Evolutionary conservation across 768 basidiomycete species (phyloP).

Genomic region (Fomitopsis pulvina): DNA sequence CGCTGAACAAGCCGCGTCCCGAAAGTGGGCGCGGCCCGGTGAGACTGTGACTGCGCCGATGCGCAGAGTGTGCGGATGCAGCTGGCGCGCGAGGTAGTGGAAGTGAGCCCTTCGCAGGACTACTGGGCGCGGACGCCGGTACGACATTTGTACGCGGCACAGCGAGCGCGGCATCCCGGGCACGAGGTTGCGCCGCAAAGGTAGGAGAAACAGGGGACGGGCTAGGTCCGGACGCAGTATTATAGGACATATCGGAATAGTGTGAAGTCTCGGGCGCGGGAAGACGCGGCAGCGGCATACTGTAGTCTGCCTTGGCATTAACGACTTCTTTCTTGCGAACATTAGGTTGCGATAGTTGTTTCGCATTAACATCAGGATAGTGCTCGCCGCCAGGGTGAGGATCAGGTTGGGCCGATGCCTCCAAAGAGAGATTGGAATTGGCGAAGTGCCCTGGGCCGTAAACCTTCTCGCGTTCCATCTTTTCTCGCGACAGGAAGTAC

Average conservation of each 20-base stretch:
- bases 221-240: conserved; percentile 38
- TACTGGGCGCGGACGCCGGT: conserved; percentile 9
- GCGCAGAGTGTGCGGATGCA: conserved; percentile 75
- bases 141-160: conserved; percentile 26
- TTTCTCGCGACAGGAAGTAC: conserved; percentile 94
- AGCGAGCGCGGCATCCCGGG: conserved; percentile 49
- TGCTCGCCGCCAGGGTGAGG: conserved; percentile 15
- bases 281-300: conserved; percentile 74
- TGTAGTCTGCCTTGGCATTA: conserved; percentile 59
- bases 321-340: conserved; percentile 28
- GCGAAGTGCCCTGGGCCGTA: conserved; percentile 95
- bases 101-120: conserved; percentile 26
- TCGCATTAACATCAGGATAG: conserved; percentile 16
- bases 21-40: conserved; percentile 57
- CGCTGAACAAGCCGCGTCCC: conserved; percentile 54
- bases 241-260: conserved; percentile 78
- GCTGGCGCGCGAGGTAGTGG: conserved; percentile 69
- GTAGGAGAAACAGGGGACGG: conserved; percentile 45
- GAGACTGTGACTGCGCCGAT: conserved; percentile 78
- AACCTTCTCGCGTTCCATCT: conserved; percentile 88
- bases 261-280: conserved; percentile 80
- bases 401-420: conserved; percentile 22
- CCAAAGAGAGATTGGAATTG: conserved; percentile 74
- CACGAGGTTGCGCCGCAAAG: conserved; percentile 55
- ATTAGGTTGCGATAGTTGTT: conserved; percentile 25